phyloP scores from a whole-genome alignment of 2,329 filamentous ascomycete species.

The Pseudogymnoascus sp. region DNA sequence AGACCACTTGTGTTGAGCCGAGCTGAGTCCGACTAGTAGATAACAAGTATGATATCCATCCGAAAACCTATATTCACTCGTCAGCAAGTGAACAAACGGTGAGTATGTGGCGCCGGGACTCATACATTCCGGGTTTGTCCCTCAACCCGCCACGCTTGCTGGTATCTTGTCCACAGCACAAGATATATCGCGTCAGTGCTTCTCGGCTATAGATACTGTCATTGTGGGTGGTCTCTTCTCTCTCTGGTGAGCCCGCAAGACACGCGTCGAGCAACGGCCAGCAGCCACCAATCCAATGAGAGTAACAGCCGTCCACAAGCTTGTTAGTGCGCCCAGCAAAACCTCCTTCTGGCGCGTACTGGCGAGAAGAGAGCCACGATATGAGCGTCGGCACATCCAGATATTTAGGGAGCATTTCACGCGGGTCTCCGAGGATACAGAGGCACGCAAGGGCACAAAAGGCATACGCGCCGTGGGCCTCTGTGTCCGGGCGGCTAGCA shows the following conservation, averaged over 20 bases:
- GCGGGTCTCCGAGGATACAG: slow-evolving; percentile 73
- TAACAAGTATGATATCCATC: slow-evolving; percentile 94
- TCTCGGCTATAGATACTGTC: slow-evolving; percentile 67
- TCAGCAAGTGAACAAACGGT: slow-evolving; percentile 5
- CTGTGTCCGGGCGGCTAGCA: slow-evolving; percentile 71
- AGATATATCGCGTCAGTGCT: slow-evolving; percentile 79
- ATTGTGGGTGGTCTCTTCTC: slow-evolving; percentile 20
- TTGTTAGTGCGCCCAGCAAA: slow-evolving; percentile 95
- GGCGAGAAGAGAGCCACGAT: slow-evolving; percentile 81
- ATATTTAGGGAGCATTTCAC: slow-evolving; percentile 62
- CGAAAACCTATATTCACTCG: slow-evolving; percentile 45
- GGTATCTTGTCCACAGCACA: slow-evolving; percentile 76
- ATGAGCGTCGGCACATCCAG: slow-evolving; percentile 70
- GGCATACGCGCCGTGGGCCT: slow-evolving; percentile 94
- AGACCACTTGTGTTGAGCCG: slow-evolving; percentile 62
- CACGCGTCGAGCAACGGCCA: slow-evolving; percentile 86
- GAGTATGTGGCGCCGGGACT: slow-evolving; percentile 7
- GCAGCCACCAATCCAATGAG: slow-evolving; percentile 93
- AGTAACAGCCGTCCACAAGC: slow-evolving; percentile 95
- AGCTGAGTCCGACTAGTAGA: slow-evolving; percentile 76
- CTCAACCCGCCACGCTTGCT: slow-evolving; percentile 67
- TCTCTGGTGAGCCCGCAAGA: slow-evolving; percentile 38
- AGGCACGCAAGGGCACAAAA: slow-evolving; percentile 90
- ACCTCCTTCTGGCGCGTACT: slow-evolving; percentile 85
- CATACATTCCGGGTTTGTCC: slow-evolving; percentile 85